Base-by-base conservation (phyloP, 2,329 filamentous ascomycete genomes). In the Epichloe aotearoae region DNA sequence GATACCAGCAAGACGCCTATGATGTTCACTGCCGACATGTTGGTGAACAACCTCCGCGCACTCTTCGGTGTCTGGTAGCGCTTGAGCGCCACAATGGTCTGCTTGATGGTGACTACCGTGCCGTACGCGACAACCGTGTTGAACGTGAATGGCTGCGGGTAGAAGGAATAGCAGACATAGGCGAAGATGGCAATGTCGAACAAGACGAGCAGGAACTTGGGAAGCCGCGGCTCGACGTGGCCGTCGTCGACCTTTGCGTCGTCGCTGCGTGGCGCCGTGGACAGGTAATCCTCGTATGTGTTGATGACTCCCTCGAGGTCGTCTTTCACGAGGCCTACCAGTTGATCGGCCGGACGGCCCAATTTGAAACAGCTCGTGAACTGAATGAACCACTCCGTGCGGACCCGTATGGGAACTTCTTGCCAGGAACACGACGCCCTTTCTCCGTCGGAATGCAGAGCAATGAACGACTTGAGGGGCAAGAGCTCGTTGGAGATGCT, bases 11-110 rank as follows among this genome's bases (percentile, higher is more conserved):
- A 45, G 38, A 58, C 49, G 34, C 55, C 56, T 1, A 55, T 41
- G n/a, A 58, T 55, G 40, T 58, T 58, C 39, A 56, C 53, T 17
- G 53, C 55, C 11, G 55, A 48, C 55, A 58, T 58, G 52, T 58
- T 56, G 36, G 55, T 58, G 23, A 58, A 58, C 11, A 58, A 42
- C 8, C 56, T 49, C 2, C 53, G 44, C 8, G 56, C 56, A 46
- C 52, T 52, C 46, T 56, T 56, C 15, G 51, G 41, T 11, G 55
- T 58, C 55, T 58, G 55, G 48, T 58, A 58, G n/a, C 56, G 53
- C 49, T 56, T 55, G 19, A 51, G 51, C 8, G 55, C 55, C 17
- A 58, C 39, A 34, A 57, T 52, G 48, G 52, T 47, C 47, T 57
- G 56, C 47, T 56, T 57, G 49, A 57, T 53, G 42, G 50, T 48